Percentiles rank a stretch among this genome's conserved stretches.
These are phyloP conservation scores for Xenoacremonium recifei DNA, from an alignment of 2,329 filamentous ascomycete species.

Conservation along the genomic window DNA sequence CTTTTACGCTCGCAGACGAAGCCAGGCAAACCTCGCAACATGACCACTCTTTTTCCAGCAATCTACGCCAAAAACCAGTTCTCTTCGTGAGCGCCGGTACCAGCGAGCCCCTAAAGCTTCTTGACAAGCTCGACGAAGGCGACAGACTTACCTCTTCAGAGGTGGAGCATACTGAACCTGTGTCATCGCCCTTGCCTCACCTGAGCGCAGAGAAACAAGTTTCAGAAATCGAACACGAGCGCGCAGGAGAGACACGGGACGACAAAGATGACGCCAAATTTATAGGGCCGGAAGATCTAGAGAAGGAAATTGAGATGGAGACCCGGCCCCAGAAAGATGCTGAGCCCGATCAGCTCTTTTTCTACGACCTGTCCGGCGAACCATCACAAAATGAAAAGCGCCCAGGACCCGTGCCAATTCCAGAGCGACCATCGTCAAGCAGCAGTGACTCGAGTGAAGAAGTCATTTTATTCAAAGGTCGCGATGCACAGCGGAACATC, in stretches of 20 bases:
- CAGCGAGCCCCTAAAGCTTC: conserved; percentile 47
- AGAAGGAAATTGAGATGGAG: conserved; percentile 13
- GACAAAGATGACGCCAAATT: conserved; percentile 3
- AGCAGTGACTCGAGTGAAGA: conserved; percentile 58
- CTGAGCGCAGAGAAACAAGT: background rate
- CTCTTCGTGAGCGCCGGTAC: conserved; percentile 53
- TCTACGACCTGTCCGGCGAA: conserved; percentile 37
- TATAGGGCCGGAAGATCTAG: conserved; percentile 21
- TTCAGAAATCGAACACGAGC: background rate
- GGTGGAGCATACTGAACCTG: background rate
- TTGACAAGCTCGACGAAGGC: conserved; percentile 28
- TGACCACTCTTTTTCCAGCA: conserved; percentile 38
- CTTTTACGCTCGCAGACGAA: conserved; percentile 42
- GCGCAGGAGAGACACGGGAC: background rate
- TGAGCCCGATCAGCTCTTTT: conserved; percentile 25
- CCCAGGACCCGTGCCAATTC: conserved; percentile 6
- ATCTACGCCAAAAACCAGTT: conserved; percentile 49
- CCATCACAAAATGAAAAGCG: conserved; percentile 2
- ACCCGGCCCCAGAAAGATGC: conserved; percentile 3
- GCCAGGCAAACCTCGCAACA: conserved; percentile 48
- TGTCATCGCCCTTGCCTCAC: background rate
- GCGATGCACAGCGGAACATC: conserved; percentile 34
- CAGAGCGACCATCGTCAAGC: conserved; percentile 18
- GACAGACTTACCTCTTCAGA: background rate
- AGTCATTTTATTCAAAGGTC: conserved; percentile 65